Conservation (phyloP, 1,284 basidiomycete species). For the Heterobasidion occidentale region DNA sequence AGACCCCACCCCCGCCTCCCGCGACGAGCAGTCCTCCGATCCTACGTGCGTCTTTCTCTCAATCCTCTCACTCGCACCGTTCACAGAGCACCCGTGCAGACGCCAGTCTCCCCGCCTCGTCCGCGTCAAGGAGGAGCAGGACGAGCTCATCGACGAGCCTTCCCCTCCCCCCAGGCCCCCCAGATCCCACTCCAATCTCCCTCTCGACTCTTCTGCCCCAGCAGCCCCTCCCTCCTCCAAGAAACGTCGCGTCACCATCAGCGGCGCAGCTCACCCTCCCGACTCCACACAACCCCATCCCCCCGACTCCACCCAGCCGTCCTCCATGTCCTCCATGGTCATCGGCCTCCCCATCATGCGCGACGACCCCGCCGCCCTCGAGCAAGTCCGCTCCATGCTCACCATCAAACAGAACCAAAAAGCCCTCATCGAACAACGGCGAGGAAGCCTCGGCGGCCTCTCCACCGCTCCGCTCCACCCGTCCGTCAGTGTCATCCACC, state of each 20-base stretch:
- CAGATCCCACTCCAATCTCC: constrained; percentile 8
- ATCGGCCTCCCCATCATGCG: constrained; percentile 53
- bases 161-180: constrained; percentile 15
- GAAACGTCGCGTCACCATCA: constrained; percentile 64
- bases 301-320: constrained; percentile 11
- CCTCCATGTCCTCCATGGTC: constrained; percentile 59
- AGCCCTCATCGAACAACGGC: constrained; percentile 57
- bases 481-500: neutral
- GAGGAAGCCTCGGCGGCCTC: constrained; percentile 45
- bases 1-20: constrained; percentile 23
- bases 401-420: constrained; percentile 63
- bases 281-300: constrained; percentile 21
- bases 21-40: constrained; percentile 28
- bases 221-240: constrained; percentile 48
- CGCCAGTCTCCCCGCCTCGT: constrained; percentile 38
- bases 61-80: constrained; percentile 25
- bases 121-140: constrained; percentile 55
- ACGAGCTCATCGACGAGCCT: constrained; percentile 37
- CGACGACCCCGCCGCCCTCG: constrained; percentile 49
- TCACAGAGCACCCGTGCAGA: constrained; percentile 12
- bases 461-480: constrained; percentile 10
- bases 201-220: constrained; percentile 24
- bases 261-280: constrained; percentile 36
- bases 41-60: constrained; percentile 8
- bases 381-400: constrained; percentile 56